These are phyloP conservation scores for Myriosclerotinia duriaeana DNA, from an alignment of 2,329 filamentous ascomycete genomes.

Conservation along the genomic window DNA sequence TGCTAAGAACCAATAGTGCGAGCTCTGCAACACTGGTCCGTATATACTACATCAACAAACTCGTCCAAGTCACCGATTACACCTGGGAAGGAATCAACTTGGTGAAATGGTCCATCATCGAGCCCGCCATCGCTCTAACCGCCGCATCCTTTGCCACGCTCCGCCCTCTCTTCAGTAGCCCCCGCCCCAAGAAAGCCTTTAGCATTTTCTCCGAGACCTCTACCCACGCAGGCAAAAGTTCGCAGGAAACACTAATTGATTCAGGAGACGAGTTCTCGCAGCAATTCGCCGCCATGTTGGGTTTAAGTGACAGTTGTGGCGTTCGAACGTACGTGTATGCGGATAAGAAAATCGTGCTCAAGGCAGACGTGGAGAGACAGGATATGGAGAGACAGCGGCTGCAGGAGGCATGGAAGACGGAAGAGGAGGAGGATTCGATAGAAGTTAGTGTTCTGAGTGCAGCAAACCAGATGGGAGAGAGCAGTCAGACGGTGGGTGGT, in stretches of 20 bases:
- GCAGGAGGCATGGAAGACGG: not conserved
- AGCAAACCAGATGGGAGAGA: not conserved
- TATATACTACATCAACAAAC: constrained; percentile 45
- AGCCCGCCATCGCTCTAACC: constrained; percentile 45
- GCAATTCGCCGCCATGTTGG: constrained; percentile 18
- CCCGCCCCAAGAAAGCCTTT: constrained; percentile 26
- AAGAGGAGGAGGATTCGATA: constrained; percentile 13
- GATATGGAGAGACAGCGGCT: not conserved
- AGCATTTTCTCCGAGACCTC: constrained; percentile 5
- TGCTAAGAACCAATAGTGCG: constrained; percentile 38
- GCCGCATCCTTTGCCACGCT: constrained; percentile 46
- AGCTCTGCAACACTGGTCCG: constrained; percentile 47
- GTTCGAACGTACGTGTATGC: constrained; percentile 20
- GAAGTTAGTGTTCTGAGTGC: constrained; percentile 14
- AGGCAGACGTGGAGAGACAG: not conserved
- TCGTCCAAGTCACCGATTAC: constrained; percentile 43
- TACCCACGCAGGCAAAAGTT: not conserved
- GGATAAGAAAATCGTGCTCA: constrained; percentile 14
- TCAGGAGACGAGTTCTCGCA: constrained; percentile 12
- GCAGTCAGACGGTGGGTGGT: not conserved
- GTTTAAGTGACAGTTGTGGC: constrained; percentile 3
- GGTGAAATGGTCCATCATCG: constrained; percentile 48
- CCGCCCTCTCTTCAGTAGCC: constrained; percentile 41
- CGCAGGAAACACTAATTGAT: not conserved
- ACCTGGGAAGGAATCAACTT: constrained; percentile 46